Percentiles rank a stretch among this genome's conserved stretches.
Conservation (phyloP, 2,329 filamentous ascomycete genomes). For the Hypoxylon sp. region DNA sequence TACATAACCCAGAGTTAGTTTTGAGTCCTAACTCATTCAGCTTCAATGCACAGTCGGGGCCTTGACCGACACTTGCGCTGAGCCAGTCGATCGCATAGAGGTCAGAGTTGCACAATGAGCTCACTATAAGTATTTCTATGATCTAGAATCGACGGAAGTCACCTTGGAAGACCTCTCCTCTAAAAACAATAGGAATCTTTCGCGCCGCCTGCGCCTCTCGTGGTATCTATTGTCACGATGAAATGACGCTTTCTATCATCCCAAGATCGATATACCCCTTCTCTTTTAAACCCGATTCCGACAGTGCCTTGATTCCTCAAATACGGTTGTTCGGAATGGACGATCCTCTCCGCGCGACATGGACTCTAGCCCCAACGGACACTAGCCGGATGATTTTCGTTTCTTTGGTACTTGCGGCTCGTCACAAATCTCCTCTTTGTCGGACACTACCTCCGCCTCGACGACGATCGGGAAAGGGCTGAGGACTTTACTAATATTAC, state of each 20-base stretch:
- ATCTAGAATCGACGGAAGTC: background rate
- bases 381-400: constrained; percentile 43
- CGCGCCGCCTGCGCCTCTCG: constrained; percentile 10
- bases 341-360: background rate
- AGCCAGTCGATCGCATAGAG: constrained; percentile 6
- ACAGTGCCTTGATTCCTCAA: constrained; percentile 11
- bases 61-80: constrained; percentile 19
- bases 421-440: constrained; percentile 58
- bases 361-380: background rate
- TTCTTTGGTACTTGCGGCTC: constrained; percentile 50
- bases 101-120: background rate
- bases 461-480: constrained; percentile 75
- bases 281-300: constrained; percentile 24
- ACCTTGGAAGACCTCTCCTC: constrained; percentile 1
- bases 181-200: constrained; percentile 7
- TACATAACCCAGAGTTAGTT: background rate
- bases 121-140: background rate
- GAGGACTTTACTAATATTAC: constrained; percentile 75
- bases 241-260: constrained; percentile 18
- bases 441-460: constrained; percentile 66
- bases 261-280: constrained; percentile 1
- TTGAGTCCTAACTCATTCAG: background rate
- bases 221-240: constrained; percentile 11
- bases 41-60: background rate
- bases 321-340: constrained; percentile 2